These are phyloP conservation scores for Phialocephala sp. DNA, from an alignment of 2,329 filamentous ascomycete genomes.

Conservation along the genomic window DNA sequence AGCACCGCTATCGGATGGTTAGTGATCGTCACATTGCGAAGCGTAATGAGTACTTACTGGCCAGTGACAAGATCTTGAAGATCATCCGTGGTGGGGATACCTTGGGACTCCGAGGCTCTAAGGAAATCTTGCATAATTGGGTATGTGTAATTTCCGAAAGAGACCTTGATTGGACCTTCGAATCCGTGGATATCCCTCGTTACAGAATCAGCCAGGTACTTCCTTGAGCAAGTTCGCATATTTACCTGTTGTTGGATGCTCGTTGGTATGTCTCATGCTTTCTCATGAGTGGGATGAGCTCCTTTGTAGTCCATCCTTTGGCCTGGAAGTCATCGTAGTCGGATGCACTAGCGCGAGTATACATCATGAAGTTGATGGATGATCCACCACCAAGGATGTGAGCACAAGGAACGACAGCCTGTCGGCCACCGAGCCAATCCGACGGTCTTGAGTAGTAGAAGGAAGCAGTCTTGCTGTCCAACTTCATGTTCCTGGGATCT, in stretches of 20 bases:
- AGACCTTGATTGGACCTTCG: constrained; percentile 71
- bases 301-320: constrained; percentile 57
- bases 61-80: constrained; percentile 73
- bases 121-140: constrained; percentile 84
- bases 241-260: constrained; percentile 61
- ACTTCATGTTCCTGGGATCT: constrained; percentile 43
- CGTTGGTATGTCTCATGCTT: constrained; percentile 62
- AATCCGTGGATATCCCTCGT: constrained; percentile 72
- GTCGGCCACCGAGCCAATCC: constrained; percentile 65
- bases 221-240: too few relatives aligned
- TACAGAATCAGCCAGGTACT: constrained; percentile 14
- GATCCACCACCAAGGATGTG: constrained; percentile 67
- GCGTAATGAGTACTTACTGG: constrained; percentile 42
- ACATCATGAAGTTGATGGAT: constrained; percentile 65
- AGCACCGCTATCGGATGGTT: constrained; percentile 56
- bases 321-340: constrained; percentile 62
- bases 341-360: constrained; percentile 50
- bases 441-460: constrained; percentile 71
- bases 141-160: constrained; percentile 70
- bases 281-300: constrained; percentile 59
- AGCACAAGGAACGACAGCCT: constrained; percentile 50
- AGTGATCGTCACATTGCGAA: neutral
- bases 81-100: constrained; percentile 77
- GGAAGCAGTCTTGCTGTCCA: constrained; percentile 60
- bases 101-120: constrained; percentile 73